phyloP scores from a whole-genome alignment of 2,329 filamentous ascomycete species.

The Didymella keratinophila region DNA sequence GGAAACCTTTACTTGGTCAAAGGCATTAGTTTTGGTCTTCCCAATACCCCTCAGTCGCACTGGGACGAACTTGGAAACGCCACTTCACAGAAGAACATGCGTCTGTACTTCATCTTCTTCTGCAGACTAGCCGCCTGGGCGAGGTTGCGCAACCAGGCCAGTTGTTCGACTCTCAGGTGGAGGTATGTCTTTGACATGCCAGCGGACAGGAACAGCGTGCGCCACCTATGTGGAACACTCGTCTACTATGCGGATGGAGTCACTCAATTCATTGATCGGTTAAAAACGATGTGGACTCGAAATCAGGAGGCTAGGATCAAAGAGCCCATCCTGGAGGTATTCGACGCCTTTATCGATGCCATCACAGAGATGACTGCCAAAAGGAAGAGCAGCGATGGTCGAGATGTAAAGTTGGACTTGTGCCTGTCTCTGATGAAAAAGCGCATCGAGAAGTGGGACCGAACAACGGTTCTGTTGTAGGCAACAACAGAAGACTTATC shows the following conservation, averaged over 20 bases:
- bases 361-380: constrained; percentile 1
- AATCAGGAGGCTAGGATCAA: constrained; percentile 8
- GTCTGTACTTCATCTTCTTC: constrained; percentile 11
- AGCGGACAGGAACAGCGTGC: background rate
- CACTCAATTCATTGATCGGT: background rate
- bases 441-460: constrained; percentile 3
- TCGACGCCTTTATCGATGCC: constrained; percentile 17
- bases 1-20: constrained; percentile 35
- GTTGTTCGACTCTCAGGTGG: constrained; percentile 3
- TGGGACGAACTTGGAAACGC: background rate
- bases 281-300: constrained; percentile 9
- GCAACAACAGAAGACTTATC: too few relatives aligned
- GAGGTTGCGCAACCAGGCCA: constrained; percentile 1
- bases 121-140: constrained; percentile 14
- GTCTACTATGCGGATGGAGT: background rate
- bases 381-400: background rate
- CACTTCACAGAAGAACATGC: background rate
- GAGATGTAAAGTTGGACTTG: background rate
- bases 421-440: background rate
- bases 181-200: constrained; percentile 13
- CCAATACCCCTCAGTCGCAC: background rate
- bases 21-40: background rate
- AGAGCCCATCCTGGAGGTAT: constrained; percentile 9
- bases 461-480: too few relatives aligned
- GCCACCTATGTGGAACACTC: background rate